phyloP scores from a whole-genome alignment of 805 yeast species.

The Metschnikowia koreensis region DNA sequence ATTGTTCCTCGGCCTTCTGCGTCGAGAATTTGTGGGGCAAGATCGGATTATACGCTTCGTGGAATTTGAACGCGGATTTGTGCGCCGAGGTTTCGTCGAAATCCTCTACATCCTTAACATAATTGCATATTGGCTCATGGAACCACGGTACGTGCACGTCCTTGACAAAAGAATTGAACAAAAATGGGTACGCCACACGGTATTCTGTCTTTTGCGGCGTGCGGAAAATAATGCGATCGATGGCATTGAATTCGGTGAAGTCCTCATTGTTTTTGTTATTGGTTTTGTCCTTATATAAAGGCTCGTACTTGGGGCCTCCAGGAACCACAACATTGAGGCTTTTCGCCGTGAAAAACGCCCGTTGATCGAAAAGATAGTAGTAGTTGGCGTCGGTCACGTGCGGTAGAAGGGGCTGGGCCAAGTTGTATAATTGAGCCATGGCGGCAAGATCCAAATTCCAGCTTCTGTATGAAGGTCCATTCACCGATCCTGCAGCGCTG shows the following conservation, averaged over 20 bases:
- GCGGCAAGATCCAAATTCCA: conserved; percentile 66
- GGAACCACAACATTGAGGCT: conserved; percentile 85
- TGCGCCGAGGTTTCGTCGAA: neutral
- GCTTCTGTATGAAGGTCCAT: conserved; percentile 72
- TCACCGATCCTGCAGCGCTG: conserved; percentile 40
- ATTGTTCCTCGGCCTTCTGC: conserved; percentile 26
- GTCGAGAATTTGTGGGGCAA: conserved; percentile 18
- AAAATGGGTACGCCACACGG: conserved; percentile 78
- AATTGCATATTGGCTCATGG: conserved; percentile 59
- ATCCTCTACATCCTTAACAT: conserved; percentile 41
- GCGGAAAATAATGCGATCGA: conserved; percentile 84
- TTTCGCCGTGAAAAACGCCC: conserved; percentile 86
- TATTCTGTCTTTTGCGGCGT: conserved; percentile 77
- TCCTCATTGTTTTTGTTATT: conserved; percentile 68
- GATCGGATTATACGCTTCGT: conserved; percentile 57
- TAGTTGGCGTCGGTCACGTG: conserved; percentile 59
- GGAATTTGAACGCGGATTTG: conserved; percentile 54
- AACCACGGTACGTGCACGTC: conserved; percentile 63
- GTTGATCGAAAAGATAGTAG: conserved; percentile 69
- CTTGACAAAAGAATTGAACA: conserved; percentile 76
- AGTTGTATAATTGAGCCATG: conserved; percentile 62
- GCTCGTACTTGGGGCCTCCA: conserved; percentile 96
- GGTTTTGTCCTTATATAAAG: conserved; percentile 59
- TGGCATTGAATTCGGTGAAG: conserved; percentile 83
- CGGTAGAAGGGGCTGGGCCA: conserved; percentile 69